Conservation (phyloP, 345 rosid genomes). For the Salix udensis region DNA sequence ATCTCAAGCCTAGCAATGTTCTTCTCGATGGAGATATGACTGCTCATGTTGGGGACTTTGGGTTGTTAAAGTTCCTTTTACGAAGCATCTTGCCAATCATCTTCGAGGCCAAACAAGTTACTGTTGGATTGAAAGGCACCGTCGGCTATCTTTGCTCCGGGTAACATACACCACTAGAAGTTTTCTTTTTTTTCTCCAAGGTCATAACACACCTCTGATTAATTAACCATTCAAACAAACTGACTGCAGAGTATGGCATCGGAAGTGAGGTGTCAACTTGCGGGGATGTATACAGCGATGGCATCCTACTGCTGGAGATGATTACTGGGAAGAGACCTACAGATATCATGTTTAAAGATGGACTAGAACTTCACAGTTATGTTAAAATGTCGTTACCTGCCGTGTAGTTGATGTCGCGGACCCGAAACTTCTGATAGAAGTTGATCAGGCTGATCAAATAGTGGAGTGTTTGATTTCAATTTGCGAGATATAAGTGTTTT, state of each 20-base stretch:
- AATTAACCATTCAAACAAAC: not conserved
- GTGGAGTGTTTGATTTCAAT: not conserved
- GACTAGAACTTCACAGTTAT: too few relatives aligned
- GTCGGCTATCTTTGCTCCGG: conserved; percentile 13
- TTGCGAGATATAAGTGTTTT: not conserved
- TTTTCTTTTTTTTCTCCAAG: not conserved
- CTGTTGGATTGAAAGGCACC: conserved; percentile 1
- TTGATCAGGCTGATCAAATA: not conserved
- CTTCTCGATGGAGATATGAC: too few relatives aligned
- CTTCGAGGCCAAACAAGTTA: conserved; percentile 4
- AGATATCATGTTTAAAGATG: too few relatives aligned
- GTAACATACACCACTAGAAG: too few relatives aligned
- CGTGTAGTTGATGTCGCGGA: not conserved
- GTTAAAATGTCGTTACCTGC: not conserved
- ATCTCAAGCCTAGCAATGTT: too few relatives aligned
- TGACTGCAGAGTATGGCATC: conserved; percentile 13
- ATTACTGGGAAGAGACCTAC: too few relatives aligned
- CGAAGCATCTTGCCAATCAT: not conserved
- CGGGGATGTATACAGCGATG: conserved; percentile 32
- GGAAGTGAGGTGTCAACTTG: conserved; percentile 4
- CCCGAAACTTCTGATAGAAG: not conserved
- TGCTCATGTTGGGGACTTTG: conserved; percentile 17
- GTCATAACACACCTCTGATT: not conserved
- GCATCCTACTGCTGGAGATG: conserved; percentile 34
- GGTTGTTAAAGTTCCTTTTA: conserved; percentile 4